phyloP scores from a whole-genome alignment of 306 rosid species.

The Quercus robur region DNA sequence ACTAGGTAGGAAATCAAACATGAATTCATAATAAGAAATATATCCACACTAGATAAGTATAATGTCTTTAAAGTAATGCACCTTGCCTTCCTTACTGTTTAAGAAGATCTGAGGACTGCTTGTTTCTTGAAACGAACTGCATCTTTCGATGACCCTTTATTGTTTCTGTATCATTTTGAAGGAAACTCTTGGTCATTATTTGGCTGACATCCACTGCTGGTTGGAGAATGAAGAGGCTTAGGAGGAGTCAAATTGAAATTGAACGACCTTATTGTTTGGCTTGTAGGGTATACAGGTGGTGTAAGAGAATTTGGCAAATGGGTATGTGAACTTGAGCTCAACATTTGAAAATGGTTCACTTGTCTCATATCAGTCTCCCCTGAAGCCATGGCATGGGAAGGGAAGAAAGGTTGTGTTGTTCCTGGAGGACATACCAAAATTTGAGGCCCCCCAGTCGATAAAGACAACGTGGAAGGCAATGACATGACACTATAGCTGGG shows the following conservation, averaged over 20 bases:
- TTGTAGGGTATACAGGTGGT: constrained; percentile 32
- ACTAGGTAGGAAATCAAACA: background rate
- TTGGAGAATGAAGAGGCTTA: constrained; percentile 28
- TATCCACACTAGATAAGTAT: constrained; percentile 15
- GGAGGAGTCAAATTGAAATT: constrained; percentile 49
- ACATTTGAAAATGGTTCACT: constrained; percentile 49
- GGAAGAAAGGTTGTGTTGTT: constrained; percentile 36
- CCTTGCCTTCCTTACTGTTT: background rate
- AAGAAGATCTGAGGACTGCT: constrained; percentile 4
- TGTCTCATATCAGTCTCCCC: constrained; percentile 52
- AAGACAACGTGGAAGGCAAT: constrained; percentile 58
- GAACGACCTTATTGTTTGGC: constrained; percentile 41
- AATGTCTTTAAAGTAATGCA: constrained; percentile 9
- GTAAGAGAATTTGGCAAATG: constrained; percentile 17
- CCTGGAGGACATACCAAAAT: constrained; percentile 40
- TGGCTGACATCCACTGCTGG: constrained; percentile 35
- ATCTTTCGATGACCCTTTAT: background rate
- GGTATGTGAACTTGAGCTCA: constrained; percentile 23
- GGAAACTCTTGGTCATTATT: constrained; percentile 38
- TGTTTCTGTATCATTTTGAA: constrained; percentile 32
- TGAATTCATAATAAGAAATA: background rate
- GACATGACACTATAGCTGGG: constrained; percentile 42
- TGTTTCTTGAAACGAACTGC: background rate
- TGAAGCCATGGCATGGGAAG: constrained; percentile 16
- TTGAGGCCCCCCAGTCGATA: constrained; percentile 57